A percentile compares a stretch with the other conserved stretches of the same genome.
phyloP scores from a whole-genome alignment of 495 filamentous ascomycete species.

The Talaromyces adpressus region DNA sequence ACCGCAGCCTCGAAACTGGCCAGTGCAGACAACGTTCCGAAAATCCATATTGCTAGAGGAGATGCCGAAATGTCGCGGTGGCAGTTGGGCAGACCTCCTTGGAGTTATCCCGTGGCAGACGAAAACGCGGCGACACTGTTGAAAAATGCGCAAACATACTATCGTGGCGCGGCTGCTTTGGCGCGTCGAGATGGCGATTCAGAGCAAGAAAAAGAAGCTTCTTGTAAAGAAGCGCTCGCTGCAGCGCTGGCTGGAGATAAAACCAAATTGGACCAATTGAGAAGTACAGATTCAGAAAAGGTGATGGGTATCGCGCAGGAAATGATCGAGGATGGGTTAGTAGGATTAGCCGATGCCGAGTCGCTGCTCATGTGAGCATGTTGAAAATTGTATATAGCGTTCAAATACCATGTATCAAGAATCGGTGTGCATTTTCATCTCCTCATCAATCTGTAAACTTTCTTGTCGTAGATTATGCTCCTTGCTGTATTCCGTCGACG shows the following conservation, averaged over 20 bases:
- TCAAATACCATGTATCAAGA: conserved; percentile 13
- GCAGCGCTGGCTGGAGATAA: conserved; percentile 36
- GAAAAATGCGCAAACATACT: conserved; percentile 59
- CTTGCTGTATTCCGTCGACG: conserved; percentile 33
- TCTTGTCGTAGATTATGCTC: conserved; percentile 36
- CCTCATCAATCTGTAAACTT: conserved; percentile 35
- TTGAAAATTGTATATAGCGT: conserved; percentile 1
- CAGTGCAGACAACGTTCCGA: conserved; percentile 43
- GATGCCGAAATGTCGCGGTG: conserved; percentile 55
- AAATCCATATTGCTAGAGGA: conserved; percentile 55
- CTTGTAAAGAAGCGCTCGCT: conserved; percentile 37
- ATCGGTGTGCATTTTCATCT: conserved; percentile 25
- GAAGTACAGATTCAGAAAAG: conserved; percentile 20
- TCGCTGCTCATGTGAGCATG: conserved; percentile 27
- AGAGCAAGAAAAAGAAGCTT: conserved; percentile 41
- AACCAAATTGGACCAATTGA: conserved; percentile 32
- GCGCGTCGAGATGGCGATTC: conserved; percentile 31
- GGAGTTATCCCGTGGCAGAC: conserved; percentile 36
- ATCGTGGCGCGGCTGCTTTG: conserved; percentile 50
- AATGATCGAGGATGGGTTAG: conserved; percentile 44
- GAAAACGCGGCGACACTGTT: conserved; percentile 44
- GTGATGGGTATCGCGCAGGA: conserved; percentile 34
- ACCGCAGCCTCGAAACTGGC: conserved; percentile 48
- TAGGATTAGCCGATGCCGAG: conserved; percentile 29
- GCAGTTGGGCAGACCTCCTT: conserved; percentile 42